Conservation (phyloP, 1,284 basidiomycete species). For the Apiotrichum domesticum region DNA sequence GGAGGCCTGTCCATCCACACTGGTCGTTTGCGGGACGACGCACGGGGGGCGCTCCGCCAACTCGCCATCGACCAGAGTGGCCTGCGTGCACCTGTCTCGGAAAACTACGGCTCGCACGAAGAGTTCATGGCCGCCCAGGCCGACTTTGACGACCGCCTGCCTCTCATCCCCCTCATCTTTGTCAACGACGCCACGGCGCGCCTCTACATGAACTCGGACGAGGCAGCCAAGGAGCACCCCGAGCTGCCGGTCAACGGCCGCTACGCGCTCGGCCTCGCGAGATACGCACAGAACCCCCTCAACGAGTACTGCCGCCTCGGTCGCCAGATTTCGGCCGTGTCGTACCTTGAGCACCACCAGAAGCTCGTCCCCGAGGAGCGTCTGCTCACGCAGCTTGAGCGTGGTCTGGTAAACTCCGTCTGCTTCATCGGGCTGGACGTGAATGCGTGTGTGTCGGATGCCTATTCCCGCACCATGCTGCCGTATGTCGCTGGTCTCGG, state of each 20-base stretch:
- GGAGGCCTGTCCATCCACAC: constrained; percentile 84
- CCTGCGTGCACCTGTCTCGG: constrained; percentile 28
- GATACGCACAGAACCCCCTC: constrained; percentile 88
- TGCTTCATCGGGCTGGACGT: constrained; percentile 94
- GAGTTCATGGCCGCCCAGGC: constrained; percentile 30
- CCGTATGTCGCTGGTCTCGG: constrained; percentile 91
- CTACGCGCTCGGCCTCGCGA: constrained; percentile 90
- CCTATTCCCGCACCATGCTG: constrained; percentile 80
- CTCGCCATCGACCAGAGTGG: constrained; percentile 30
- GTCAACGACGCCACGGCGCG: constrained; percentile 88
- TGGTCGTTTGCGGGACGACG: constrained; percentile 50
- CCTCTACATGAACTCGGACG: constrained; percentile 84
- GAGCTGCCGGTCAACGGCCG: constrained; percentile 73
- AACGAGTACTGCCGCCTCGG: constrained; percentile 89
- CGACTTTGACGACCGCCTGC: constrained; percentile 27
- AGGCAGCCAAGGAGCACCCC: constrained; percentile 80
- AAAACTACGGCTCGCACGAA: constrained; percentile 32
- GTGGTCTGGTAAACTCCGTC: constrained; percentile 79
- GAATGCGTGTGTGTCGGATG: constrained; percentile 79
- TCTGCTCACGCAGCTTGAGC: constrained; percentile 72
- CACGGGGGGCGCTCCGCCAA: constrained; percentile 50
- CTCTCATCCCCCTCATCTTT: constrained; percentile 68
- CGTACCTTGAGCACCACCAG: constrained; percentile 76
- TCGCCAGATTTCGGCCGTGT: constrained; percentile 69
- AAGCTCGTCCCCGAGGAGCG: constrained; percentile 71